Evolutionary conservation across 805 yeast genomes (phyloP), one percentile per base, ranked within the genome.

Genomic region (Lipomyces kockii): DNA sequence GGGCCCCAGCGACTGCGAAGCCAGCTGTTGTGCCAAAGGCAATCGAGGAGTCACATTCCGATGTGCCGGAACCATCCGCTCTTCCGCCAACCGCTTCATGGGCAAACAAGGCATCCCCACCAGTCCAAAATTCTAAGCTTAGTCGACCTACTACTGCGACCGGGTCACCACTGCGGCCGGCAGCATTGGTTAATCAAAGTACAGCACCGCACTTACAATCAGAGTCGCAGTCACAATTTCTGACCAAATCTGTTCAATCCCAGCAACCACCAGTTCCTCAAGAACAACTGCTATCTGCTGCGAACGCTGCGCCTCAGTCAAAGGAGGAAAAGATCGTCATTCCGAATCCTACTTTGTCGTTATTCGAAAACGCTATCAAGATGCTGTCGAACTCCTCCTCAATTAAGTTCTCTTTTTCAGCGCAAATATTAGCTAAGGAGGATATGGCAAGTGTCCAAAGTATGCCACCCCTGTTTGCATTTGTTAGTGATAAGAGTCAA

Each of bases 61-160:
- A 72, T 22, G 70, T 74, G 22, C 71, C 65, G n/a, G 78, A 76
- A 46, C 79, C 77, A 4, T 83, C 86, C 2, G 84, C 87, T 2
- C 82, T 90, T 61, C 95, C 95, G 8, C 84, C 89, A 0, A 84
- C 92, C 22, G 91, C 89, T 1, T 86, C 89, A 3, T 89, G 93
- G 93, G 85, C 88, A 49, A 70, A 75, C 58, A 62, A 73, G 27
- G 69, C 68, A 27, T 80, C 83, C 2, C 83, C 85, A 7, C 74
- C 83, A 3, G 78, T 62, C 43, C 63, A 55, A 32, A 68, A 68
- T 60, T 58, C 65, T 35, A 68, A 68, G 35, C 62, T 54, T 2
- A 22, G 63, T 3, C 65, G 64, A 11, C 56, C 68, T 25, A 4
- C 52, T 14, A 49, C 55, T 34, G 25, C 52, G 8, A 27, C 17